A percentile compares a stretch with the other conserved stretches of the same genome.
Conservation (phyloP, 768 basidiomycete species). For the Galerina sulciceps region DNA sequence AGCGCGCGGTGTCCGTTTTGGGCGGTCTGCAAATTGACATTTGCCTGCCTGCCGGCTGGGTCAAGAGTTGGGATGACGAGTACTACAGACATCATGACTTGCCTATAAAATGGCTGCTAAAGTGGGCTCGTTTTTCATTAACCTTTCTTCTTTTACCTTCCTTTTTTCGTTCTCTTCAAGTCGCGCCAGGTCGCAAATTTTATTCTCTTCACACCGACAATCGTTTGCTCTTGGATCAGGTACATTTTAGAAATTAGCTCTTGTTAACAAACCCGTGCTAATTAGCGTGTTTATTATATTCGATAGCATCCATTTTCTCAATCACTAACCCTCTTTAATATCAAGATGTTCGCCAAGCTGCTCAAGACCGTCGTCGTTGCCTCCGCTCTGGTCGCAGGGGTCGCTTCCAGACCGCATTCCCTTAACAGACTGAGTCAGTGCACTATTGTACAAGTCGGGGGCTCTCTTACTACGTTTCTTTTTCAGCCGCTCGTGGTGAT, state of each 20-base stretch:
- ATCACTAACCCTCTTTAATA: not conserved
- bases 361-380: conserved; percentile 18
- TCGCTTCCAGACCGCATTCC: conserved; percentile 14
- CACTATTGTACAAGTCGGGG: not conserved
- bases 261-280: not conserved
- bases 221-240: conserved; percentile 10
- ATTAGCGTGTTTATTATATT: not conserved
- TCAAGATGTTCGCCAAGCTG: conserved; percentile 25
- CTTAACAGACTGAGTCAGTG: conserved; percentile 14
- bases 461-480: not conserved
- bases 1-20: not conserved
- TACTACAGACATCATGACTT: not conserved
- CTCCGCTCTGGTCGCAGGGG: conserved; percentile 20
- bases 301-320: conserved; percentile 4
- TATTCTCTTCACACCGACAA: conserved; percentile 6
- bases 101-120: conserved; percentile 9
- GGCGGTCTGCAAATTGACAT: not conserved
- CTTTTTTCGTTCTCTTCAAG: not conserved
- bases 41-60: not conserved
- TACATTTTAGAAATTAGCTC: conserved; percentile 11
- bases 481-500: conserved; percentile 13
- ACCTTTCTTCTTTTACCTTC: not conserved
- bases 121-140: not conserved
- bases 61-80: too few relatives aligned
- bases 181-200: conserved; percentile 15